phyloP scores from a whole-genome alignment of 164 flowering plant species.

The Saururus chinensis region DNA sequence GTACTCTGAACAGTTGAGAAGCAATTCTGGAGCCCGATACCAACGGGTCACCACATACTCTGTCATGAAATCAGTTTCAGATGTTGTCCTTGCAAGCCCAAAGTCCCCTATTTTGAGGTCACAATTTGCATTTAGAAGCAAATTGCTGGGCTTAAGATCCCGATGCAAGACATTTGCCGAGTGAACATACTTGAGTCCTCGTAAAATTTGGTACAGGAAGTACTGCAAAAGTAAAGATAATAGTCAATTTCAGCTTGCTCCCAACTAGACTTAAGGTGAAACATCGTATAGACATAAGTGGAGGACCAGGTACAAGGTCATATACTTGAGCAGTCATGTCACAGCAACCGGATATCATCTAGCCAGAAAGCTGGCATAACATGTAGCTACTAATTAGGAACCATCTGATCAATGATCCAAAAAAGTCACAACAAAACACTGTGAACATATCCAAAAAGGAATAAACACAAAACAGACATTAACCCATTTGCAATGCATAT shows the following conservation, averaged over 20 bases:
- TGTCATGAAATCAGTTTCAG: constrained; percentile 98
- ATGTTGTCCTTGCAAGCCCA: constrained; percentile 94
- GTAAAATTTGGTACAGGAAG: constrained; percentile 75
- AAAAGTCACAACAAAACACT: neutral
- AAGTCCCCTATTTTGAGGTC: constrained; percentile 95
- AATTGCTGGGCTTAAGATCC: constrained; percentile 92
- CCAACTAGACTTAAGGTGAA: neutral
- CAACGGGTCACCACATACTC: constrained; percentile 98
- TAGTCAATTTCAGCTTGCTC: neutral
- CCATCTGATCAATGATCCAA: neutral
- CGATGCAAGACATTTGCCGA: constrained; percentile 93
- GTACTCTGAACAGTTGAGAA: constrained; percentile 90
- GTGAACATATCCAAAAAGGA: neutral
- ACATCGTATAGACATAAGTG: neutral
- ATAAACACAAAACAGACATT: too few relatives aligned
- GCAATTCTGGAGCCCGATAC: constrained; percentile 97
- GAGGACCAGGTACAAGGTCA: neutral
- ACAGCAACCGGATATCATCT: neutral
- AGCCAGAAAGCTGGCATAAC: neutral
- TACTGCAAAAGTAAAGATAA: constrained; percentile 46
- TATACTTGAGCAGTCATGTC: neutral
- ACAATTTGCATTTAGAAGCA: constrained; percentile 82
- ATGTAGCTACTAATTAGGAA: too few relatives aligned
- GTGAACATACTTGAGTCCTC: constrained; percentile 86
- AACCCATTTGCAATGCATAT: too few relatives aligned